phyloP scores from a whole-genome alignment of 116 monocot species.

The Posidonia oceanica region DNA sequence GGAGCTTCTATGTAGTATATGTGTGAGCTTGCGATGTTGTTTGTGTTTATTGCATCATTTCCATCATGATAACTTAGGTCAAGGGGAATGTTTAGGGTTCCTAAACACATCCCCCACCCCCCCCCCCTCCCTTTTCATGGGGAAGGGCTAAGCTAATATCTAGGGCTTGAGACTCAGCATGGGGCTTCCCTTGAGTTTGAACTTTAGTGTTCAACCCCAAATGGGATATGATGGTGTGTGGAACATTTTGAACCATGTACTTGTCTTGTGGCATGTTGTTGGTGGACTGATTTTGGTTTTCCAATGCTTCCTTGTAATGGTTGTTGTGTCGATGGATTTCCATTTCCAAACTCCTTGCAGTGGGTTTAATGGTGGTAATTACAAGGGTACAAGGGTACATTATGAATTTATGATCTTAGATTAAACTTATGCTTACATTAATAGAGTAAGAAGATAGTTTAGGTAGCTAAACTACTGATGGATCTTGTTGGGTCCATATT shows the following conservation, averaged over 20 bases:
- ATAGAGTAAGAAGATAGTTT: not conserved
- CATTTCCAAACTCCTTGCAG: no score
- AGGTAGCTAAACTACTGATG: not conserved
- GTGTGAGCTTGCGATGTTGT: no score
- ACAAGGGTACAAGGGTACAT: no score
- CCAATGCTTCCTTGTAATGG: not conserved
- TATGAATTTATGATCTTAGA: no score
- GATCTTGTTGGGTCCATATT: not conserved
- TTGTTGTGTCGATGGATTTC: not conserved
- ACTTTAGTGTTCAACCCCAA: conserved; percentile 4
- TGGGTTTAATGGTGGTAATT: no score
- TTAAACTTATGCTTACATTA: no score
- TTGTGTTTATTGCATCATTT: not conserved
- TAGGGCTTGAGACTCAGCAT: not conserved
- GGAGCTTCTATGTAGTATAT: no score
- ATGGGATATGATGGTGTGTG: no score
- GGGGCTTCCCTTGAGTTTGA: conserved; percentile 2
- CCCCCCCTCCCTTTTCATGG: conserved; percentile 9
- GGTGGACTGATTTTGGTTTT: not conserved
- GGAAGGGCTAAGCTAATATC: conserved; percentile 3
- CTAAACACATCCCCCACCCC: not conserved
- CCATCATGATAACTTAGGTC: not conserved
- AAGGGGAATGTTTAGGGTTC: conserved; percentile 15
- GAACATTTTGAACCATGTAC: conserved; percentile 8
- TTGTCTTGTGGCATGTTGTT: not conserved